These are phyloP conservation scores for Aspergillus pseudotamarii DNA, from an alignment of 2,329 filamentous ascomycete species.

Conservation along the genomic window DNA sequence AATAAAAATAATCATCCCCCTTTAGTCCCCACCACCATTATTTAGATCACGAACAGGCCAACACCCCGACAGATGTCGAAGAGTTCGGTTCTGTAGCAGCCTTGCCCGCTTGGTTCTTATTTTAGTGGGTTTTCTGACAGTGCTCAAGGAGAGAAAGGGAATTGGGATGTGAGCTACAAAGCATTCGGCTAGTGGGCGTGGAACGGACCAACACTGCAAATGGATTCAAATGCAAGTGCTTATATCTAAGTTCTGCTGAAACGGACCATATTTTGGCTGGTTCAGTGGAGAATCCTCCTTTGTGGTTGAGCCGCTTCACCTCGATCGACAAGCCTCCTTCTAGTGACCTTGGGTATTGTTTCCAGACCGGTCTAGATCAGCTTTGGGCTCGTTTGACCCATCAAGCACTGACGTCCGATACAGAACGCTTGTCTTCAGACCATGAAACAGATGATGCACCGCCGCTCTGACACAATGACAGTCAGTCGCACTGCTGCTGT, in stretches of 20 bases:
- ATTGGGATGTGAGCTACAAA: not conserved
- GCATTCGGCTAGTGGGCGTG: not conserved
- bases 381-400: constrained; percentile 6
- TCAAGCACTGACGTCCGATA: not conserved
- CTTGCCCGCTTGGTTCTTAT: not conserved
- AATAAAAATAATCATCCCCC: not conserved
- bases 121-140: not conserved
- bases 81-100: not conserved
- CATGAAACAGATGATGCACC: not conserved
- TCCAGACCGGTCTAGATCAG: constrained; percentile 17
- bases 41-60: not conserved
- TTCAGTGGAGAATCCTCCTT: not conserved
- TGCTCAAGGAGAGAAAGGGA: not conserved
- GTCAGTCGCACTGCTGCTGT: not conserved
- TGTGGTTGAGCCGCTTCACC: constrained; percentile 13
- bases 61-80: not conserved
- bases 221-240: not conserved
- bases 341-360: not conserved
- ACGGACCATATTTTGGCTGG: constrained; percentile 1
- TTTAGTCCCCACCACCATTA: not conserved
- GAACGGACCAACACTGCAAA: constrained; percentile 3
- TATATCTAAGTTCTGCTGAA: constrained; percentile 2
- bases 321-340: constrained; percentile 10
- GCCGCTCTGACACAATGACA: not conserved
- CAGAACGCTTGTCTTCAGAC: not conserved